Evolutionary conservation across 768 basidiomycete genomes (phyloP), one percentile per base, ranked within the genome.

Genomic region (Podaxis rugospora): DNA sequence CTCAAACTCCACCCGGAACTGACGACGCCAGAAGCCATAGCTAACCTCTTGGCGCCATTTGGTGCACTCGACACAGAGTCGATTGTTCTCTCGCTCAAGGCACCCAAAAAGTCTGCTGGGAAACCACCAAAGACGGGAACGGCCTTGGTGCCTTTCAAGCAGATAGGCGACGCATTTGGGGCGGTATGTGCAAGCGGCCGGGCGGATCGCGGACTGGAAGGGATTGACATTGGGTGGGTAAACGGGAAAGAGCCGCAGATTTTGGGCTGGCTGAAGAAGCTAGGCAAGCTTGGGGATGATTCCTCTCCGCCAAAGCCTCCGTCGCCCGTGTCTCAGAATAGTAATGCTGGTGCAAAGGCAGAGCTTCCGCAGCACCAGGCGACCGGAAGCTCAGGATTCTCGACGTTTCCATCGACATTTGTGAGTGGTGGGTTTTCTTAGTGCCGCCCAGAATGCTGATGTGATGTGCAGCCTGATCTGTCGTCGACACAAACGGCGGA

Each of bases 111-210:
- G 0, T 73, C 80, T 0, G 77, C 79, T 23, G 85, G 84, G 21
- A 55, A 55, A 66, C 77, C 80, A n/a, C 80, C 83, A 4, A 92
- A 87, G 64, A 78, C 78, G 42, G 88, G 82, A 0, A 90, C 80
- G 5, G 92, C 92, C 0, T 78, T 90, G 4, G 83, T 92, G 0
- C 86, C 89, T 5, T 93, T 93, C 70, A 82, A 84, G 61, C 87
- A 86, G 65, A 86, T 93, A 49, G 81, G 86, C 0, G 83, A 88
- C 44, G 91, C 92, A 2, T 90, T 91, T 67, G 88, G 85, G 2
- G 89, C 85, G 2, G 87, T 93, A 0, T 85, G 85, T 64, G 86
- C 82, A 25, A 85, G 74, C 61, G 82, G 78, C 16, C 73, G 73
- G 47, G 77, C 72, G 55, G 83, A 83, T 60, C 74, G 75, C 49